Base-by-base conservation (phyloP, 2,329 filamentous ascomycete genomes). In the Talaromyces sp. region DNA sequence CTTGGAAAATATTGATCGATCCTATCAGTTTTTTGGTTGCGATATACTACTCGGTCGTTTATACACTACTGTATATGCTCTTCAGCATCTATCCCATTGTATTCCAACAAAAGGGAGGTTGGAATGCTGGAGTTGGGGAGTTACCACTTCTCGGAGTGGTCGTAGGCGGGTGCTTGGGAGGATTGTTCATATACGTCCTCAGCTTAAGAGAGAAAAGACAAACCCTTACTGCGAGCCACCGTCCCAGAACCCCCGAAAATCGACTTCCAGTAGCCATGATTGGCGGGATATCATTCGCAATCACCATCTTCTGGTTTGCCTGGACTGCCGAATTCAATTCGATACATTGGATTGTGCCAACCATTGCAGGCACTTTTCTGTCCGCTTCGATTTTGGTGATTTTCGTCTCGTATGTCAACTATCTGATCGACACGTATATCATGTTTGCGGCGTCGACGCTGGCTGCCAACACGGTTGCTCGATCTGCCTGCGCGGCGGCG, bases 271-370 rank as follows among this genome's bases (percentile, higher is more conserved):
- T 22, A 4, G 42, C n/a, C 17, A 47, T 47, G 17, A 82, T 93
- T 22, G 90, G 88, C 1, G 83, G 88, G 0, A 71, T 93, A 0
- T 77, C 89, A 1, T 85, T 87, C 0, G 88, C 90, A 0, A 73
- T 90, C 1, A 91, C 90, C 11, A 87, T 93, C 73, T 82, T 95
- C 25, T 87, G 86, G 68, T 96, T 95, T 70, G 84, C 88, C 0
- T 93, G 90, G 90, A 93, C 90, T 0, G 84, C 90, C 0, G 90
- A 90, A 0, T 75, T 73, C 0, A 47, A 47, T n/a, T 81, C 84
- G 2, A 87, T 92, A 27, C 91, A 91, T 71, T 93, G 89, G 87
- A 85, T 90, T 22, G 80, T 83, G 30, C 87, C 89, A 0, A 87
- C 92, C 52, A 75, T 88, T 0, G 89, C 89, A 3, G 88, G 89